A percentile compares a stretch with the other conserved stretches of the same genome.
Evolutionary conservation across 805 yeast species (phyloP).

Genomic region (Ogataea paradorogensis): DNA sequence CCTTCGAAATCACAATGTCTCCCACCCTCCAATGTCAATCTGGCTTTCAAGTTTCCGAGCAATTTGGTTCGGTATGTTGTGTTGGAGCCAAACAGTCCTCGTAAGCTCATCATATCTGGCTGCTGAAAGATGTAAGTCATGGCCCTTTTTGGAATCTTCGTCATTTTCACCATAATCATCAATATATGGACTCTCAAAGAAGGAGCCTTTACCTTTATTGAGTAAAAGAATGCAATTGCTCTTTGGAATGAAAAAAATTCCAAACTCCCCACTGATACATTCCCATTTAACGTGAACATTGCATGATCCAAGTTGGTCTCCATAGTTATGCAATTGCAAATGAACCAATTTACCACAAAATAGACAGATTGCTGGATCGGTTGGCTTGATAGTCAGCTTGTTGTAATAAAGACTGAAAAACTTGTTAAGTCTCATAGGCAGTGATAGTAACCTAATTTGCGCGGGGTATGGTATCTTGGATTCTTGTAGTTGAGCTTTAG

Average conservation of each 20-base stretch:
- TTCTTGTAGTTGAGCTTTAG: slow-evolving; percentile 11
- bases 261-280: slow-evolving; percentile 60
- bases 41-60: slow-evolving; percentile 77
- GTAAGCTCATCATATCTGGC: slow-evolving; percentile 64
- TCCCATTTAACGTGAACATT: slow-evolving; percentile 63
- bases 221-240: slow-evolving; percentile 62
- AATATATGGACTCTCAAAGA: slow-evolving; percentile 76
- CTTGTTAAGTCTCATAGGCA: slow-evolving; percentile 66
- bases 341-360: slow-evolving; percentile 72
- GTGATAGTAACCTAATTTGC: slow-evolving; percentile 50
- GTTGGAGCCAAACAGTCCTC: slow-evolving; percentile 71
- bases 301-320: slow-evolving; percentile 70
- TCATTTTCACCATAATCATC: slow-evolving; percentile 87
- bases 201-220: slow-evolving; percentile 77
- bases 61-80: slow-evolving; percentile 71
- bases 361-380: slow-evolving; percentile 84
- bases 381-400: slow-evolving; percentile 40
- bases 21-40: slow-evolving; percentile 95
- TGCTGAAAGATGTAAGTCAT: slow-evolving; percentile 65
- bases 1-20: slow-evolving; percentile 48
- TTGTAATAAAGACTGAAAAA: slow-evolving; percentile 63
- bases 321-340: slow-evolving; percentile 59
- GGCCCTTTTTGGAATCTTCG: slow-evolving; percentile 65
- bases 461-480: slow-evolving; percentile 60
- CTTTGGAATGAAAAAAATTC: slow-evolving; percentile 71